Base-by-base conservation (phyloP, 208 protist genomes). In the Trypanosoma scelopori region DNA sequence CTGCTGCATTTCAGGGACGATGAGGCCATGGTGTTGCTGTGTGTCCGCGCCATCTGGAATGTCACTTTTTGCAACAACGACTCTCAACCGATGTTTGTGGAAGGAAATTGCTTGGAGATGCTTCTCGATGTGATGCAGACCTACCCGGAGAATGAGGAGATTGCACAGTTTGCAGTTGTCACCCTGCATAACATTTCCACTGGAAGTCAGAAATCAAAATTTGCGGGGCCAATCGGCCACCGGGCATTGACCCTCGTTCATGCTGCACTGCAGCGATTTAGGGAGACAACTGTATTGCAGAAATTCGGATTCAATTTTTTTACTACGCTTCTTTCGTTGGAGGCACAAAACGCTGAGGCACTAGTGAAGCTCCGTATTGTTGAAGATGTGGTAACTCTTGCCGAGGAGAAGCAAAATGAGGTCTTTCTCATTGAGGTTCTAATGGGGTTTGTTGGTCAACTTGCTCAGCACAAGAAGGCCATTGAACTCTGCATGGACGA, bases 381-480 rank as follows among this genome's bases (percentile, higher is more conserved):
- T 11, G 75, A 87, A 45, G 85, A 95, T 68, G 51, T 87, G 13
- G 75, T 67, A 6, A 68, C 74, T 51, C 46, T 95, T 7, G 71
- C 86, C 25, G 75, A 91, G 55, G 74, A 47, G 32, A 74, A 83
- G 37, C 82, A 81, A 43, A 66, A 76, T 55, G 76, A 93, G 39
- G 79, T 93, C 18, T 91, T 93, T 67, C 68, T 95, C 47, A 92
- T 95, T 71, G 90, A 95, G 53, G 79, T 79, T 45, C 60, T 95
- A 48, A 82, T 90, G 41, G 46, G 78, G 12, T 87, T 90, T 59
- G 52, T 95, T 16, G 84, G 76, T 0, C 79, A 85, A 52, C 53
- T 95, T 0, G 82, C 83, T 12, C 78, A 92, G 59, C 50, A 82
- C 51, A 74, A 72, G 18, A 49, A 76, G 23, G 79, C 81, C 11